Percentiles rank a stretch among this genome's conserved stretches.
phyloP scores from a whole-genome alignment of 805 yeast species.

The Saccharomycopsis olivae region DNA sequence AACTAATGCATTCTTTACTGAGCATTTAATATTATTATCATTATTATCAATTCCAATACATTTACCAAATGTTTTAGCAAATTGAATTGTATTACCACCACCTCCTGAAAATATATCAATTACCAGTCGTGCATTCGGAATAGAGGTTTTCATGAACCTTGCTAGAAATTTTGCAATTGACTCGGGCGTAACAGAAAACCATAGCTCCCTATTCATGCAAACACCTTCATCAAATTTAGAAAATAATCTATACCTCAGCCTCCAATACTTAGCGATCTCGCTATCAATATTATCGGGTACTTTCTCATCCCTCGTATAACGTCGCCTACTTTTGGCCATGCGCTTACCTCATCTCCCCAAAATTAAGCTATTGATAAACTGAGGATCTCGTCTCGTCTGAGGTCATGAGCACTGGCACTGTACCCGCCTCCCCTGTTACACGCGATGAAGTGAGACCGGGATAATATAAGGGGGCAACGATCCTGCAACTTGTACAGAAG shows the following conservation, averaged over 20 bases:
- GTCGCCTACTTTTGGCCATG: too few relatives aligned
- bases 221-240: constrained; percentile 57
- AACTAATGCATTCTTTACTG: constrained; percentile 51
- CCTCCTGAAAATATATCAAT: constrained; percentile 80
- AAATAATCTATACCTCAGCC: constrained; percentile 49
- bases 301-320: too few relatives aligned
- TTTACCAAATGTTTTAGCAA: constrained; percentile 45
- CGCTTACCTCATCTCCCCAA: too few relatives aligned
- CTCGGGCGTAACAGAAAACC: constrained; percentile 90
- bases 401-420: too few relatives aligned
- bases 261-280: constrained; percentile 44
- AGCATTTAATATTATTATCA: constrained; percentile 50
- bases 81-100: constrained; percentile 77
- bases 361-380: too few relatives aligned
- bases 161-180: constrained; percentile 51
- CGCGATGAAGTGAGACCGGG: too few relatives aligned
- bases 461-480: too few relatives aligned
- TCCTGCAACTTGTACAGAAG: too few relatives aligned
- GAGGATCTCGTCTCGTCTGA: too few relatives aligned
- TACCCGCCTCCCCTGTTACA: too few relatives aligned
- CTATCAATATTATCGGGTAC: neutral
- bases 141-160: constrained; percentile 37
- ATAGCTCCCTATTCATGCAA: constrained; percentile 56
- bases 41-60: constrained; percentile 58
- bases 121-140: constrained; percentile 35